Conservation (phyloP, 2,329 filamentous ascomycete species). For the Monilinia fructicola region DNA sequence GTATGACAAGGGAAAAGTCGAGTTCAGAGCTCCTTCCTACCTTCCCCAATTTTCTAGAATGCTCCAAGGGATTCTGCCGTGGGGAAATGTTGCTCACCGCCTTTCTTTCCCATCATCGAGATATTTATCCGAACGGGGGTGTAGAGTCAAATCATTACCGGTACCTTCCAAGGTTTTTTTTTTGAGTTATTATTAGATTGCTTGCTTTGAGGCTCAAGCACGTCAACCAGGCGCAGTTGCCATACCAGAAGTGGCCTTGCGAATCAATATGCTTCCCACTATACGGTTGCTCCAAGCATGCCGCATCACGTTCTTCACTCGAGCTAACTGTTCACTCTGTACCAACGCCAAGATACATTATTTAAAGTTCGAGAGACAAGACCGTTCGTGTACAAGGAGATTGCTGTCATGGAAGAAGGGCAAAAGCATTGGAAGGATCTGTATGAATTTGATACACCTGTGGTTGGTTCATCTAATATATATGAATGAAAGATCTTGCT, state of each 20-base stretch:
- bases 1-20: slow-evolving; percentile 3
- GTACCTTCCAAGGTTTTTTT: too few species aligned
- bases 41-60: slow-evolving; percentile 19
- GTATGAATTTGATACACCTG: slow-evolving; percentile 80
- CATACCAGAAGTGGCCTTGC: too few species aligned
- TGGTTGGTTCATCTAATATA: slow-evolving; percentile 49
- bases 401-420: slow-evolving; percentile 65
- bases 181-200: not conserved
- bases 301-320: slow-evolving; percentile 74
- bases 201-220: not conserved
- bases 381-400: slow-evolving; percentile 67
- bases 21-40: not conserved
- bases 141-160: not conserved
- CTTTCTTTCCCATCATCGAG: not conserved
- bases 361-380: slow-evolving; percentile 65
- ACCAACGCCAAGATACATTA: slow-evolving; percentile 64
- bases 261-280: slow-evolving; percentile 51
- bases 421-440: slow-evolving; percentile 66
- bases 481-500: slow-evolving; percentile 4
- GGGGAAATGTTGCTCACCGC: not conserved
- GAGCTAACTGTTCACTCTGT: slow-evolving; percentile 70
- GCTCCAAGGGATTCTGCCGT: slow-evolving; percentile 21
- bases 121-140: slow-evolving; percentile 4
- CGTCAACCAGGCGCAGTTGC: not conserved
- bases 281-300: slow-evolving; percentile 51